Base-by-base conservation (phyloP, 2,329 filamentous ascomycete genomes). In the Arthrobotrys sinensis region DNA sequence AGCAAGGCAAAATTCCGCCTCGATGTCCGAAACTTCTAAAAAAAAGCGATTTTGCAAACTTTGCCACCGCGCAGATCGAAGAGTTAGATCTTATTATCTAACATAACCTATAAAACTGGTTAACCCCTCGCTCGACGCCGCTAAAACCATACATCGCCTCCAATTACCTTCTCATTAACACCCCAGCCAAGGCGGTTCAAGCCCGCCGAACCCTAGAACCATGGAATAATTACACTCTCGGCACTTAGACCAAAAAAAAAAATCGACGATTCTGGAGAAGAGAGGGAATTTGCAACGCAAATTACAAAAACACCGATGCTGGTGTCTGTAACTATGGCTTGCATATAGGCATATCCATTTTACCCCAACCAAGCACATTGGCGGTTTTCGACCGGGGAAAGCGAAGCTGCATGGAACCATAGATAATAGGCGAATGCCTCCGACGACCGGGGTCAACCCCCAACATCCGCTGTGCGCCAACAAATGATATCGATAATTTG, bases 371-470 rank as follows among this genome's bases (percentile, higher is more conserved):
- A 72, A 72, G 68, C 32, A 65, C 7, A 69, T 34, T 10, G 21
- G 43, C 3, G 55, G 14, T 1, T 53, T 64, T 10, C 12, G 55
- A 55, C 57, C 21, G 12, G 68, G 68, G 68, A 53, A 64, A 72
- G 68, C 68, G 68, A 72, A 64, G 12, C 16, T 72, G 68, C 68
- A 64, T 72, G 28, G 53, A 63, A 28, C 43, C 60, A 52, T 32
- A 65, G 11, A 43, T 48, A 32, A 14, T 55, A 64, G 53, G 65
- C 50, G 28, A 60, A 43, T n/a, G 19, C 34, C 55, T 55, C 68
- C 68, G 57, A 64, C 32, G 1, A 34, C 67, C 38, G 19, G 67
- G 45, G 43, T 11, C 24, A 38, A 57, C 19, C 32, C 32, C 28
- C 8, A 38, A 38, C 32, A 55, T n/a, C 34, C 65, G 21, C 10